Base-by-base conservation (phyloP, 768 basidiomycete species). In the Collybia sordida region DNA sequence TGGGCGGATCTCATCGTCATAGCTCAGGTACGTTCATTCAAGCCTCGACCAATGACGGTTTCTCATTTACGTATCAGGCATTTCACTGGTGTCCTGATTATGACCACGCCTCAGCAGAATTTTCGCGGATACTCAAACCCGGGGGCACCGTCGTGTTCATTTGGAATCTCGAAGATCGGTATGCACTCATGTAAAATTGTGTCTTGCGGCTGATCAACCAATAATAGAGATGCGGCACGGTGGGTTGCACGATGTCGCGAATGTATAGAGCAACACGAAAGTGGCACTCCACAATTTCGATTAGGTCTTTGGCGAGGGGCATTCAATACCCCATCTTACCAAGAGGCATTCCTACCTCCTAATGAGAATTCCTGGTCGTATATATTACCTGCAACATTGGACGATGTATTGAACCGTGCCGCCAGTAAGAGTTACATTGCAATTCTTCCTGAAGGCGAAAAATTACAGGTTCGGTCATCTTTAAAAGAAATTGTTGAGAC, bases 11-110 rank as follows among this genome's bases (percentile, higher is more conserved):
- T 90, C n/a, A 64, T 93, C 15, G 70, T 90, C 45, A 78, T 90
- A 28, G 91, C 90, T 4, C 88, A 90, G 77, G 86, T 84, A 57
- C 15, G 61, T 51, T 23, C 56, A 19, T 14, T 37, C 18, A 37
- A 36, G 39, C 6, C 23, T 31, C 18, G 12, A 8, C 14, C 38
- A 43, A 54, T 27, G 3, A 45, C 1, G 28, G 2, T 42, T 41
- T 22, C 11, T 42, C 19, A 51, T n/a, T 34, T 6, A 24, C 22
- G 15, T 28, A 3, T 9, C 18, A 95, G 85, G 95, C 95, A 14
- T 97, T 86, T 66, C 95, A 98, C 71, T 98, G 95, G 95, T 90
- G 89, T 54, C 87, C 86, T 8, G 81, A 94, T 63, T 87, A 84
- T 61, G 78, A 82, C 40, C 73, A 71, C 45, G 92, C 94, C 0